Evolutionary conservation across 495 filamentous ascomycete species (phyloP).

Genomic region (Daldinia concentrica): DNA sequence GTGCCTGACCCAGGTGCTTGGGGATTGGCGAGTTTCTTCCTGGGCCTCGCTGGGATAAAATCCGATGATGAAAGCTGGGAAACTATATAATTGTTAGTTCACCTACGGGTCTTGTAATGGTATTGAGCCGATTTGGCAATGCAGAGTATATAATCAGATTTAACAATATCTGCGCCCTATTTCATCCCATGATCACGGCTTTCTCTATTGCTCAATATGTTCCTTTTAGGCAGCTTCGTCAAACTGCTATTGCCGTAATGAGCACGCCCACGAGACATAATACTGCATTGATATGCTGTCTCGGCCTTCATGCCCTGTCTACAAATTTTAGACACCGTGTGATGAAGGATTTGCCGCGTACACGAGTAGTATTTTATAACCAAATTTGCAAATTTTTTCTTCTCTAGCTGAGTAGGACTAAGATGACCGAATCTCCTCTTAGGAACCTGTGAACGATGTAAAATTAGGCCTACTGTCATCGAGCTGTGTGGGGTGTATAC

Average conservation of each 20-base stretch:
- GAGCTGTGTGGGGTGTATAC: background rate
- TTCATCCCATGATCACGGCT: conserved; percentile 15
- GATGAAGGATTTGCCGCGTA: conserved; percentile 9
- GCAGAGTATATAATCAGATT: conserved; percentile 31
- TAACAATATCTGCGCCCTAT: conserved; percentile 28
- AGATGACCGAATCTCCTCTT: conserved; percentile 90
- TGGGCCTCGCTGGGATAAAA: conserved; percentile 69
- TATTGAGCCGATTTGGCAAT: background rate
- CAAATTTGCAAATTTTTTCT: background rate
- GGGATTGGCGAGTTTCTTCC: conserved; percentile 82
- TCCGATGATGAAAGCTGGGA: conserved; percentile 45
- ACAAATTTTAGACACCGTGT: conserved; percentile 10
- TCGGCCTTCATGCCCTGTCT: conserved; percentile 10
- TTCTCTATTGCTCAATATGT: conserved; percentile 19
- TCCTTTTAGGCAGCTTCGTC: conserved; percentile 9
- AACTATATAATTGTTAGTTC: conserved; percentile 35
- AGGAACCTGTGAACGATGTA: conserved; percentile 72
- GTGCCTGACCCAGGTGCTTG: conserved; percentile 93
- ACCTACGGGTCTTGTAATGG: conserved; percentile 17
- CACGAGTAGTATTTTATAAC: background rate
- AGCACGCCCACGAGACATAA: conserved; percentile 9
- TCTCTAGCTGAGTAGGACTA: conserved; percentile 83
- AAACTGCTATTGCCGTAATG: conserved; percentile 13
- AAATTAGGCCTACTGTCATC: conserved; percentile 11
- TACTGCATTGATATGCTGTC: conserved; percentile 18